These are phyloP conservation scores for Aschersonia sp. DNA, from an alignment of 2,329 filamentous ascomycete species.

Conservation along the genomic window DNA sequence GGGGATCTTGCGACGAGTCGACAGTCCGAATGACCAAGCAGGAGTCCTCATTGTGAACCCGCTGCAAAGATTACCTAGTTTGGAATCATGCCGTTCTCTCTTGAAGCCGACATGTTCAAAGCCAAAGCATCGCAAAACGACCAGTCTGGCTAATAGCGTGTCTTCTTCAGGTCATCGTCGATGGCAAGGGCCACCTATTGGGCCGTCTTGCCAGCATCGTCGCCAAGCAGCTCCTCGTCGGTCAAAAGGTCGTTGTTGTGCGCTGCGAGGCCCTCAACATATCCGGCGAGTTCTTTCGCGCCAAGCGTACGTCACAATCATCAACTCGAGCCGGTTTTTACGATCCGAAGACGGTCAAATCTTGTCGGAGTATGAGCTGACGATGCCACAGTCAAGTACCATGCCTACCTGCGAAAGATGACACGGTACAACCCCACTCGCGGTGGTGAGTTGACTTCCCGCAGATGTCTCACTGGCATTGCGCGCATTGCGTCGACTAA, in stretches of 20 bases:
- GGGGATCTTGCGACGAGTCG: no score
- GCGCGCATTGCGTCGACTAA: slow-evolving; percentile 7
- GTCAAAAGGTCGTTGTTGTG: slow-evolving; percentile 98
- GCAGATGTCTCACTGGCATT: background rate
- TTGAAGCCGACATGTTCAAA: no score
- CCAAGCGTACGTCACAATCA: slow-evolving; percentile 78
- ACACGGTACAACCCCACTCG: slow-evolving; percentile 99
- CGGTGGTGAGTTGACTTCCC: slow-evolving; percentile 55
- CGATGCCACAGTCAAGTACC: slow-evolving; percentile 84
- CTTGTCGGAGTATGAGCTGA: slow-evolving; percentile 24
- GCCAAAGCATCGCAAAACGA: no score
- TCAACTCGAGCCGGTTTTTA: background rate
- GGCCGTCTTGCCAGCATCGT: slow-evolving; percentile 96
- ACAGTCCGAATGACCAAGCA: no score
- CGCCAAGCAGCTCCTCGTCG: slow-evolving; percentile 97
- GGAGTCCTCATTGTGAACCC: no score
- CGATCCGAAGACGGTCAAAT: no score
- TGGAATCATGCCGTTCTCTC: no score
- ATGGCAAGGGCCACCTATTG: slow-evolving; percentile 99
- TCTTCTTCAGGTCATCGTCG: slow-evolving; percentile 70
- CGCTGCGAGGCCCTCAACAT: slow-evolving; percentile 99
- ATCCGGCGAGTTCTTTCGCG: slow-evolving; percentile 99
- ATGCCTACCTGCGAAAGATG: slow-evolving; percentile 99
- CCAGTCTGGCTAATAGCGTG: no score
- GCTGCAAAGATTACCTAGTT: no score